phyloP scores from a whole-genome alignment of 1,284 basidiomycete species.

The Ceratobasidium sp. region DNA sequence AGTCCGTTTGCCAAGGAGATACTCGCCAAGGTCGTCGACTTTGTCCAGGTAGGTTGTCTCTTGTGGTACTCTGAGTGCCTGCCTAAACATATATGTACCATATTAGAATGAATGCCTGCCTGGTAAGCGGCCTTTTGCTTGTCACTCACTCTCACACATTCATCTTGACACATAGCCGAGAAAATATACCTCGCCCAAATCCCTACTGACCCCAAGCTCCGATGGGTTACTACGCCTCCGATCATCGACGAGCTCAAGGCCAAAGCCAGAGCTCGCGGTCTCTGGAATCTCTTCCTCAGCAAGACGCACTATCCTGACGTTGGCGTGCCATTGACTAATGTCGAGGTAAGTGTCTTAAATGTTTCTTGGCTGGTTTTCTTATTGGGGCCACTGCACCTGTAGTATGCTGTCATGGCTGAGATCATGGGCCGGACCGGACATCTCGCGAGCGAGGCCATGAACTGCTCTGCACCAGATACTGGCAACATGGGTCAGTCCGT shows the following conservation, averaged over 20 bases:
- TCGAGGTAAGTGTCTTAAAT: slow-evolving; percentile 71
- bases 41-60: slow-evolving; percentile 75
- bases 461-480: slow-evolving; percentile 95
- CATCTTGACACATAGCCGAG: slow-evolving; percentile 59
- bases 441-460: slow-evolving; percentile 86
- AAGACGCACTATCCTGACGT: slow-evolving; percentile 90
- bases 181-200: slow-evolving; percentile 85
- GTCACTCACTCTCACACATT: background rate
- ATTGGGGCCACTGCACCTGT: slow-evolving; percentile 41
- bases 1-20: slow-evolving; percentile 88
- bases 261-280: slow-evolving; percentile 86
- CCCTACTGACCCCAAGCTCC: slow-evolving; percentile 74
- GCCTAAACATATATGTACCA: slow-evolving; percentile 6
- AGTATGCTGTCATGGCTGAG: slow-evolving; percentile 98
- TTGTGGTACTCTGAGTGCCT: background rate
- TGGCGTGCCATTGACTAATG: slow-evolving; percentile 90
- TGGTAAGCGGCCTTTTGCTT: background rate
- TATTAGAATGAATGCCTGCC: slow-evolving; percentile 44
- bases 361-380: background rate
- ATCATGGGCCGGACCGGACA: slow-evolving; percentile 86
- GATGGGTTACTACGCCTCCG: slow-evolving; percentile 88
- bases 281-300: slow-evolving; percentile 98
- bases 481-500: slow-evolving; percentile 87
- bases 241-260: slow-evolving; percentile 87
- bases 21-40: slow-evolving; percentile 83